Evolutionary conservation across 306 rosid genomes (phyloP).

Genomic region (Cyclanthera cordifolia): DNA sequence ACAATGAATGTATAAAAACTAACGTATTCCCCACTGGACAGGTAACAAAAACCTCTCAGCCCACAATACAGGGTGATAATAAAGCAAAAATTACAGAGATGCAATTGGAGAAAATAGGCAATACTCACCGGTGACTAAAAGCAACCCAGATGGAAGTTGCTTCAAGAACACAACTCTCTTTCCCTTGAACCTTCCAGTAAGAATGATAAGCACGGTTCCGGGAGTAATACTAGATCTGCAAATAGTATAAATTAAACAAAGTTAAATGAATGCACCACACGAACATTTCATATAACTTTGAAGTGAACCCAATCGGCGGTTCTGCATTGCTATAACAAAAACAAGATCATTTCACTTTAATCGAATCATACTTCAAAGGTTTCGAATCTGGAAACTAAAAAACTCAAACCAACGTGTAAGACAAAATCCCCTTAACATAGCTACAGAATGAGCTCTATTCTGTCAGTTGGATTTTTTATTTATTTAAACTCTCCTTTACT

Average conservation of each 20-base stretch:
- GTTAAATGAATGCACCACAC: not conserved
- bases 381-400: not conserved
- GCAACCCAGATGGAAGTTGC: slow-evolving; percentile 71
- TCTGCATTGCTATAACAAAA: not conserved
- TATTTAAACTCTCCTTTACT: not conserved
- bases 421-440: not conserved
- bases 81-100: too few species aligned
- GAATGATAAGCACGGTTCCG: slow-evolving; percentile 51
- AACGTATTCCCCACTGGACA: not conserved
- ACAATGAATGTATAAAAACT: not conserved
- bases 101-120: not conserved
- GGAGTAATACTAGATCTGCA: slow-evolving; percentile 52
- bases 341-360: not conserved
- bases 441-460: not conserved
- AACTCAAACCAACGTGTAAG: not conserved
- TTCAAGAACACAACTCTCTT: slow-evolving; percentile 61
- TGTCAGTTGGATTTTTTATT: too few species aligned
- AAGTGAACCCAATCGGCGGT: not conserved
- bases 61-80: too few species aligned
- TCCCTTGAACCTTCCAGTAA: slow-evolving; percentile 69
- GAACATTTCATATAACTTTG: too few species aligned
- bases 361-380: not conserved
- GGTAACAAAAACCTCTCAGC: too few species aligned
- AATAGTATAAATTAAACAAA: not conserved
- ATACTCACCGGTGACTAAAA: slow-evolving; percentile 48